Evolutionary conservation across 306 rosid species (phyloP).

Genomic region (Prunus dulcis): DNA sequence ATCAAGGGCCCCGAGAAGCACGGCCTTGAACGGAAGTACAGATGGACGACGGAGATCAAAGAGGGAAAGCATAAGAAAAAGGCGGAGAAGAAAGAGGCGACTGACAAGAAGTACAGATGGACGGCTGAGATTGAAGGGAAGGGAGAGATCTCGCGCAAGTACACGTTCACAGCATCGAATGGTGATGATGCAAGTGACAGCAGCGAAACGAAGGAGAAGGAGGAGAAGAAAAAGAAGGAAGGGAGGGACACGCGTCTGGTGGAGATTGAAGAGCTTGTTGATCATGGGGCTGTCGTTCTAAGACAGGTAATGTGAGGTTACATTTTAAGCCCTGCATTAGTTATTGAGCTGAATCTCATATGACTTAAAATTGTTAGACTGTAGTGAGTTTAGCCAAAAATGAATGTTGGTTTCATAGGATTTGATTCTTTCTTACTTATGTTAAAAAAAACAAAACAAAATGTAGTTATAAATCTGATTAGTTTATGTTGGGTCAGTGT

Average conservation of each 20-base stretch:
- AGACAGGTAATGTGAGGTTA: constrained; percentile 58
- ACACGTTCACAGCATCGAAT: constrained; percentile 50
- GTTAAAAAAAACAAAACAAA: too few relatives aligned
- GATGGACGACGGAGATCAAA: constrained; percentile 63
- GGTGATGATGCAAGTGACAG: constrained; percentile 31
- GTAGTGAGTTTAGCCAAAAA: too few relatives aligned
- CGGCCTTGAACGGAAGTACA: constrained; percentile 69
- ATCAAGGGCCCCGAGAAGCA: constrained; percentile 53
- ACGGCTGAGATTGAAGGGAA: constrained; percentile 82
- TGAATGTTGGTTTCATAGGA: too few relatives aligned
- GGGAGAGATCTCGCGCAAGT: constrained; percentile 50
- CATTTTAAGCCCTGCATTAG: neutral
- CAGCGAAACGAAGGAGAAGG: constrained; percentile 32
- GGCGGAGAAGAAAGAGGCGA: constrained; percentile 15
- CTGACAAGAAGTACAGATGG: constrained; percentile 59
- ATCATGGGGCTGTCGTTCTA: constrained; percentile 59
- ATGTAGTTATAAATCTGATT: too few relatives aligned
- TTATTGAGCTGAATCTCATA: neutral
- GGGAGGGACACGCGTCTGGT: constrained; percentile 53
- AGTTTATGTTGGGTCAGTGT: too few relatives aligned
- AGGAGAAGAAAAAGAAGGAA: constrained; percentile 38
- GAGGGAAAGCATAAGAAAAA: constrained; percentile 42
- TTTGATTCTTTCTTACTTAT: too few relatives aligned
- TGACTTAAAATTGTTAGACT: too few relatives aligned
- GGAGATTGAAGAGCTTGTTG: constrained; percentile 70